These are phyloP conservation scores for Xylaria sp. DNA, from an alignment of 2,329 filamentous ascomycete genomes.

Conservation along the genomic window DNA sequence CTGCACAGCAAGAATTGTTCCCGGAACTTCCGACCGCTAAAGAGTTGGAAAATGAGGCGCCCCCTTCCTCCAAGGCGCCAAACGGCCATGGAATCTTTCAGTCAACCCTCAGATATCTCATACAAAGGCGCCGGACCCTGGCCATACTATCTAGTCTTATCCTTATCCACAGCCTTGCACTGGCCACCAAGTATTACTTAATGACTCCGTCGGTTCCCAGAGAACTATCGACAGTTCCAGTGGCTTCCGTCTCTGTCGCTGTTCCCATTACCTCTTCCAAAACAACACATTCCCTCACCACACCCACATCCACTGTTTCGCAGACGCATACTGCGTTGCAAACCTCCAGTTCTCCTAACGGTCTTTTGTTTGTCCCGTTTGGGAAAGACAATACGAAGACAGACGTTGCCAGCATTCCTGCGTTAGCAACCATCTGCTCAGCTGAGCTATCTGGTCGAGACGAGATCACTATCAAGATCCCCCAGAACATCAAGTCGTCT, in stretches of 20 bases:
- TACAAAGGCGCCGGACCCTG: constrained; percentile 37
- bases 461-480: constrained; percentile 66
- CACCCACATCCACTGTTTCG: constrained; percentile 47
- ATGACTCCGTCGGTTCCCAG: constrained; percentile 37
- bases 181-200: constrained; percentile 41
- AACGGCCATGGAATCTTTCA: constrained; percentile 13
- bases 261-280: constrained; percentile 41
- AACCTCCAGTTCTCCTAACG: constrained; percentile 50
- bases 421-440: constrained; percentile 56
- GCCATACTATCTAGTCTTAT: constrained; percentile 38
- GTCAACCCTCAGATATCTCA: constrained; percentile 25
- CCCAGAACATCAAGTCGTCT: constrained; percentile 60
- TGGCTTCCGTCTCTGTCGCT: constrained; percentile 47
- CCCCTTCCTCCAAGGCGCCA: constrained; percentile 6
- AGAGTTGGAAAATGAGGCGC: constrained; percentile 6
- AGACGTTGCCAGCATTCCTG: constrained; percentile 42
- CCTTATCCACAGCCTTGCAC: constrained; percentile 40
- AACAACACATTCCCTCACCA: constrained; percentile 41
- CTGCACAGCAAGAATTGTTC: constrained; percentile 12
- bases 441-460: constrained; percentile 59
- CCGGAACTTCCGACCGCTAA: neutral
- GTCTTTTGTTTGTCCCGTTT: constrained; percentile 56
- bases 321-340: constrained; percentile 50
- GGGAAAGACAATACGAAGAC: constrained; percentile 53
- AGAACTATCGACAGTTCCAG: constrained; percentile 49